A percentile compares a stretch with the other conserved stretches of the same genome.
These are phyloP conservation scores for Ascochyta pisi DNA, from an alignment of 2,329 filamentous ascomycete species.

Conservation along the genomic window DNA sequence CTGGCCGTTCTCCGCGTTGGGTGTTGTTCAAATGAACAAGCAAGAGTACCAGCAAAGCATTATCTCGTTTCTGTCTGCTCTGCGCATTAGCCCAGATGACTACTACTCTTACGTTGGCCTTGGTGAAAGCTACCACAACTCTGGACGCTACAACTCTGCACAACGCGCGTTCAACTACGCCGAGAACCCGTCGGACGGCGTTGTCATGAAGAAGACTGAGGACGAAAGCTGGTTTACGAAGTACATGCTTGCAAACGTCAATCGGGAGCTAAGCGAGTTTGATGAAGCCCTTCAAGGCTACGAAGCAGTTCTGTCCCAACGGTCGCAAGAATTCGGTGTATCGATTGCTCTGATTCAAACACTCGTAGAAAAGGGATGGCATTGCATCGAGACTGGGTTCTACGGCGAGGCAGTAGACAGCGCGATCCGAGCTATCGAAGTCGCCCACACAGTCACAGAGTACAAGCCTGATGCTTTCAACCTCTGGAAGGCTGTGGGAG, in stretches of 20 bases:
- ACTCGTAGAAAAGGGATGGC: slow-evolving; percentile 79
- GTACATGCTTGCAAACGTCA: slow-evolving; percentile 96
- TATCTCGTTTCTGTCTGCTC: slow-evolving; percentile 86
- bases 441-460: slow-evolving; percentile 68
- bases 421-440: slow-evolving; percentile 71
- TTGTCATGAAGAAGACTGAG: slow-evolving; percentile 59
- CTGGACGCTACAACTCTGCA: slow-evolving; percentile 91
- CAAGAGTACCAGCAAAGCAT: slow-evolving; percentile 90
- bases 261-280: slow-evolving; percentile 88
- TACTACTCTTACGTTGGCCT: slow-evolving; percentile 97
- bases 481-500: slow-evolving; percentile 90
- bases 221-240: slow-evolving; percentile 92
- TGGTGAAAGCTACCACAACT: slow-evolving; percentile 96
- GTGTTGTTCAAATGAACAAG: slow-evolving; percentile 92
- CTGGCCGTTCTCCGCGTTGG: slow-evolving; percentile 94
- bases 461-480: slow-evolving; percentile 80
- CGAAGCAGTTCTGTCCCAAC: slow-evolving; percentile 70
- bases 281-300: slow-evolving; percentile 83
- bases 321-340: slow-evolving; percentile 82
- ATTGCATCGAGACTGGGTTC: slow-evolving; percentile 79
- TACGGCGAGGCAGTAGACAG: slow-evolving; percentile 83
- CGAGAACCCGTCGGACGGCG: slow-evolving; percentile 71
- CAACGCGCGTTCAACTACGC: slow-evolving; percentile 90
- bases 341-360: slow-evolving; percentile 88
- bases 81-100: slow-evolving; percentile 82